Conservation (phyloP, 1,139 yeast species). For the Geotrichum macrosporum region DNA sequence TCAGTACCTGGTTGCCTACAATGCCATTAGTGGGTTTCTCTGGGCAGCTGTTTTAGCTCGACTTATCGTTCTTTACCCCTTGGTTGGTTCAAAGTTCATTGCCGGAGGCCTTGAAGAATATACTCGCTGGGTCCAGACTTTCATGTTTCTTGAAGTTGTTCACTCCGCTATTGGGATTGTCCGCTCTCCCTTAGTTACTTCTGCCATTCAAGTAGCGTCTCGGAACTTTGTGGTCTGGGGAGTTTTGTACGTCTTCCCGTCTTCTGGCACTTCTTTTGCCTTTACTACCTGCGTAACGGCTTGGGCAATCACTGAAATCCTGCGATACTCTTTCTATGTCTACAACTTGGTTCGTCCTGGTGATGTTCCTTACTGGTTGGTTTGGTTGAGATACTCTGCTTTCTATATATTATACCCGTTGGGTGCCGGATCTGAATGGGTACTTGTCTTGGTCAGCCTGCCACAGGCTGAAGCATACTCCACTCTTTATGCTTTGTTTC, state of each 20-base stretch:
- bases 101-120: conserved; percentile 57
- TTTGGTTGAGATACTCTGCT: conserved; percentile 75
- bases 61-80: conserved; percentile 36
- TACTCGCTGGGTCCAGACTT: conserved; percentile 69
- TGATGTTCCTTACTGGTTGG: conserved; percentile 59
- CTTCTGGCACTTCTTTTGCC: conserved; percentile 52
- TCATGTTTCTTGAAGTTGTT: conserved; percentile 75
- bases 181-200: conserved; percentile 77
- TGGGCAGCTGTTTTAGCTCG: conserved; percentile 59
- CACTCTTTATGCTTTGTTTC: conserved; percentile 49
- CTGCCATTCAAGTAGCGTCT: conserved; percentile 81
- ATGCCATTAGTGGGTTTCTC: conserved; percentile 58
- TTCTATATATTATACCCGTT: conserved; percentile 82
- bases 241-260: conserved; percentile 67
- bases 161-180: conserved; percentile 75
- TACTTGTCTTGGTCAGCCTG: conserved; percentile 64
- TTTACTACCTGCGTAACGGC: conserved; percentile 69
- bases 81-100: conserved; percentile 46
- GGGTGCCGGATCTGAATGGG: conserved; percentile 82
- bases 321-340: conserved; percentile 82
- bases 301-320: conserved; percentile 88
- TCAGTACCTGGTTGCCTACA: conserved; percentile 48
- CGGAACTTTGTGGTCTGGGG: conserved; percentile 82
- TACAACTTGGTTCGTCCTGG: conserved; percentile 49
- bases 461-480: conserved; percentile 58